These are phyloP conservation scores for Penicillium paxilli DNA, from an alignment of 495 filamentous ascomycete species.

Conservation along the genomic window DNA sequence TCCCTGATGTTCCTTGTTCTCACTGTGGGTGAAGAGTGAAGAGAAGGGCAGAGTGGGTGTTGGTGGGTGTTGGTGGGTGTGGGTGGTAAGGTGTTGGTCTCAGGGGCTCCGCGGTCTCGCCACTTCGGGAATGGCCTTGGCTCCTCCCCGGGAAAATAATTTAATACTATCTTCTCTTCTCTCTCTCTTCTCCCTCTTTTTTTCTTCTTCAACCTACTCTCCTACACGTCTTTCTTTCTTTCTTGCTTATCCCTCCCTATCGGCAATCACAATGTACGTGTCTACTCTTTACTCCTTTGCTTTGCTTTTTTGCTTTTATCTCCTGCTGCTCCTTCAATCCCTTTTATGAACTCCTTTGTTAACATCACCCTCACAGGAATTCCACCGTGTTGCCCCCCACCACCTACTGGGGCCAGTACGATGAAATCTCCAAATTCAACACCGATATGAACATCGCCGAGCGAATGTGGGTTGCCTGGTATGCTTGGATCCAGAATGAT, in stretches of 20 bases:
- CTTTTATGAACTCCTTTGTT: too few species aligned
- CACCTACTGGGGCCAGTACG: conserved; percentile 72
- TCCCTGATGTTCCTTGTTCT: neutral
- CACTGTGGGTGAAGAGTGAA: too few species aligned
- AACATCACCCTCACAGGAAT: too few species aligned
- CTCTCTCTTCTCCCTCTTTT: conserved; percentile 13
- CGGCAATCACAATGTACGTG: conserved; percentile 19
- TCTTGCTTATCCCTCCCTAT: conserved; percentile 11
- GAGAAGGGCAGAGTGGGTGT: too few species aligned
- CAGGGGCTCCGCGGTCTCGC: conserved; percentile 39
- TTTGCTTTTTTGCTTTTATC: conserved; percentile 15
- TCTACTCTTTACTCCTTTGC: conserved; percentile 10
- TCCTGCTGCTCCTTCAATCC: conserved; percentile 14
- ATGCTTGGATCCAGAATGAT: conserved; percentile 90
- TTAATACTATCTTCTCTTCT: conserved; percentile 18
- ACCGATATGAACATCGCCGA: conserved; percentile 77
- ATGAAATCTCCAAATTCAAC: conserved; percentile 79
- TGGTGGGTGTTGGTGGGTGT: too few species aligned
- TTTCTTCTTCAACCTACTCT: conserved; percentile 18
- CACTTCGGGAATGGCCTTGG: conserved; percentile 37
- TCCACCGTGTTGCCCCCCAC: conserved; percentile 48
- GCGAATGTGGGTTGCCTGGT: conserved; percentile 85
- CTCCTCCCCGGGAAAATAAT: conserved; percentile 12
- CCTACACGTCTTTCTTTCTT: conserved; percentile 16
- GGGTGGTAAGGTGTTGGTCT: neutral